Conservation (phyloP, 2,329 filamentous ascomycete species). For the Gnomoniopsis smithogilvyi region DNA sequence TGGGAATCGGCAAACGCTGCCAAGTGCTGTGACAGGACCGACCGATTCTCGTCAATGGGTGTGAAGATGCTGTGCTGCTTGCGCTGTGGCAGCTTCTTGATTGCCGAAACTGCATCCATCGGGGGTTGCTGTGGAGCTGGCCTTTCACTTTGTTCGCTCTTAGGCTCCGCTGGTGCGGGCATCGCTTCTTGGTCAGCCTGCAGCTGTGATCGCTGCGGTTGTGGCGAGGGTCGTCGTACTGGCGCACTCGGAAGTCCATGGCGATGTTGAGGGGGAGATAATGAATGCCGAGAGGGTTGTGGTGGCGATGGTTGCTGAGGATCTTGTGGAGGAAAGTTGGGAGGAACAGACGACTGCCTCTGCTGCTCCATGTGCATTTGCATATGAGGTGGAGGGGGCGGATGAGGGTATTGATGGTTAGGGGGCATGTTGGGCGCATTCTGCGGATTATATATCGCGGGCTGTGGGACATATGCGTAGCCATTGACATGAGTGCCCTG, state of each 20-base stretch:
- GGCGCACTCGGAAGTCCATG: slow-evolving; percentile 45
- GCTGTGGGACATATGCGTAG: slow-evolving; percentile 82
- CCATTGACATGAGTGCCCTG: slow-evolving; percentile 47
- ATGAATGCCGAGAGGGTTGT: slow-evolving; percentile 48
- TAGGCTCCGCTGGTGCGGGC: slow-evolving; percentile 49
- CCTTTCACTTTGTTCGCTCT: slow-evolving; percentile 40
- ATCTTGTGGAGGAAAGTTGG: slow-evolving; percentile 58
- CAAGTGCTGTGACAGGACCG: slow-evolving; percentile 81
- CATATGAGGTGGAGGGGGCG: slow-evolving; percentile 44
- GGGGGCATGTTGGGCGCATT: slow-evolving; percentile 39
- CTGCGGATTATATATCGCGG: slow-evolving; percentile 77
- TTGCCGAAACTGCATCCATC: slow-evolving; percentile 48
- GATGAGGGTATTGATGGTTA: slow-evolving; percentile 36
- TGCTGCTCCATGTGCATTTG: slow-evolving; percentile 70
- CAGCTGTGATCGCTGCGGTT: slow-evolving; percentile 39
- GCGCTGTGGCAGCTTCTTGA: slow-evolving; percentile 66
- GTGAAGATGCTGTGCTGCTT: slow-evolving; percentile 95
- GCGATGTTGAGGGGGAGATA: slow-evolving; percentile 57
- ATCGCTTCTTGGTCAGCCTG: slow-evolving; percentile 46
- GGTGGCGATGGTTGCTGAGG: slow-evolving; percentile 52
- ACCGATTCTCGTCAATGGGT: slow-evolving; percentile 89
- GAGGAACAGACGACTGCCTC: slow-evolving; percentile 67
- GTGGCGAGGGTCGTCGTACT: slow-evolving; percentile 48
- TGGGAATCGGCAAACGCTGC: slow-evolving; percentile 59
- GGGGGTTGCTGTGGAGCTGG: slow-evolving; percentile 38